These are phyloP conservation scores for Zizania latifolia DNA, from an alignment of 176 grass and related monocot species.

Conservation along the genomic window DNA sequence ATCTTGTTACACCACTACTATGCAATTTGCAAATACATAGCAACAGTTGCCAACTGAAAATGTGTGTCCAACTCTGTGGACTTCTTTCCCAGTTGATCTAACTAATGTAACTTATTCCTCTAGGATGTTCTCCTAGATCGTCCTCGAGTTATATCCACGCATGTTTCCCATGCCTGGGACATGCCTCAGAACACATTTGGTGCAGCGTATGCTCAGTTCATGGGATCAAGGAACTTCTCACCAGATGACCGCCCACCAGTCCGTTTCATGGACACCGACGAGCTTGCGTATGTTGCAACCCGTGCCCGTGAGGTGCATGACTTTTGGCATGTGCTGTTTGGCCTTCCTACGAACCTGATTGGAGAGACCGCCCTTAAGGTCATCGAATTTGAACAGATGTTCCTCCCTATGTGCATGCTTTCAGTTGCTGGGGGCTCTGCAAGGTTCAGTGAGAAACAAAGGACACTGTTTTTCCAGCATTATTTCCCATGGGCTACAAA, in stretches of 20 bases:
- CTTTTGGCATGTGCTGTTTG: conserved; percentile 91
- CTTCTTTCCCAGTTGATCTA: neutral
- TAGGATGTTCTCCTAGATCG: conserved; percentile 78
- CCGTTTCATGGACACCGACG: conserved; percentile 85
- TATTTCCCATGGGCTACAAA: conserved; percentile 75
- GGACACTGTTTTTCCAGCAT: conserved; percentile 63
- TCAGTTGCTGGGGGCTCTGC: conserved; percentile 74
- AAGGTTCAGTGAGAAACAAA: conserved; percentile 76
- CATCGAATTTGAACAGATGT: conserved; percentile 93
- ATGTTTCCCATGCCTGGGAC: conserved; percentile 83
- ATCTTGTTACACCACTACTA: neutral
- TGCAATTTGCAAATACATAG: neutral
- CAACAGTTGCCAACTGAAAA: neutral
- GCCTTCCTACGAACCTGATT: conserved; percentile 81
- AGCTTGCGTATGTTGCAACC: conserved; percentile 70
- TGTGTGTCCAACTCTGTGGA: neutral
- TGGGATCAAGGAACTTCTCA: conserved; percentile 98
- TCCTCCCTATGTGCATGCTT: conserved; percentile 89
- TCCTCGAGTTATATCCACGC: conserved; percentile 69
- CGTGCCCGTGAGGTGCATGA: conserved; percentile 89
- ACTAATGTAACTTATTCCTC: conserved; percentile 20
- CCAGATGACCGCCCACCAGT: conserved; percentile 84
- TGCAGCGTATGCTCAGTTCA: conserved; percentile 79
- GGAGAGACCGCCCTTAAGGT: conserved; percentile 95
- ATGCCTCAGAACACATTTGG: conserved; percentile 85